Evolutionary conservation across 2,329 filamentous ascomycete genomes (phyloP).

Genomic region (Myriosclerotinia scirpicola): DNA sequence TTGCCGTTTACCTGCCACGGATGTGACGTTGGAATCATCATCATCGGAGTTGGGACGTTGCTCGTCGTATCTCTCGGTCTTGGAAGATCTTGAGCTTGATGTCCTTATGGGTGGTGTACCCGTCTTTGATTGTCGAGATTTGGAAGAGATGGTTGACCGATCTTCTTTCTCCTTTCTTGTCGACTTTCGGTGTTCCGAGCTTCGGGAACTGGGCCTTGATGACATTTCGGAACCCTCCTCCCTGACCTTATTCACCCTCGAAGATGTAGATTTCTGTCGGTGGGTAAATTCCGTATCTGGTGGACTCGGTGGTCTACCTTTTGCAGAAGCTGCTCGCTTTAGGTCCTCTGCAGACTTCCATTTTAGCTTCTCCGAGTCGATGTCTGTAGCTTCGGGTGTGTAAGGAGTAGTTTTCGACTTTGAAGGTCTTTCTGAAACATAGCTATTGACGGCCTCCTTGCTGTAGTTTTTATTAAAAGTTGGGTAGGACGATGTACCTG

Average conservation of each 20-base stretch:
- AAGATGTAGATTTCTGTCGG: constrained; percentile 41
- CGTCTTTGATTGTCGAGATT: constrained; percentile 57
- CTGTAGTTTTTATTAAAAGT: constrained; percentile 87
- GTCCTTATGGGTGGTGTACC: constrained; percentile 53
- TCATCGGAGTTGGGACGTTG: constrained; percentile 38
- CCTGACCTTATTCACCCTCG: constrained; percentile 42
- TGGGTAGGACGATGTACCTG: constrained; percentile 57
- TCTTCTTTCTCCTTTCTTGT: constrained; percentile 44
- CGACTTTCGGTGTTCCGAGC: constrained; percentile 40
- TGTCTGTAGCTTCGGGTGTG: constrained; percentile 72
- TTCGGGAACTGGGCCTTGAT: constrained; percentile 47
- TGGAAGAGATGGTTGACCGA: constrained; percentile 53
- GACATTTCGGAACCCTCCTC: constrained; percentile 42
- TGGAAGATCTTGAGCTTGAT: constrained; percentile 33
- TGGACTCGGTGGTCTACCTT: constrained; percentile 58
- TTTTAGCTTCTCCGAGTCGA: constrained; percentile 53
- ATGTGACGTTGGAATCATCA: constrained; percentile 43
- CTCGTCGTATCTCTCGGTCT: constrained; percentile 40
- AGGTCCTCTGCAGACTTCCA: constrained; percentile 51
- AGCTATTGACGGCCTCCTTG: constrained; percentile 74
- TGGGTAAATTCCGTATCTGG: constrained; percentile 62
- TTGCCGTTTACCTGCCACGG: constrained; percentile 43
- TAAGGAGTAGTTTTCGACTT: constrained; percentile 43
- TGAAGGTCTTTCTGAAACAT: constrained; percentile 26
- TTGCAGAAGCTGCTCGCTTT: constrained; percentile 44